A percentile compares a stretch with the other conserved stretches of the same genome.
These are phyloP conservation scores for Pholiota microspora DNA, from an alignment of 768 basidiomycete species.

Conservation along the genomic window DNA sequence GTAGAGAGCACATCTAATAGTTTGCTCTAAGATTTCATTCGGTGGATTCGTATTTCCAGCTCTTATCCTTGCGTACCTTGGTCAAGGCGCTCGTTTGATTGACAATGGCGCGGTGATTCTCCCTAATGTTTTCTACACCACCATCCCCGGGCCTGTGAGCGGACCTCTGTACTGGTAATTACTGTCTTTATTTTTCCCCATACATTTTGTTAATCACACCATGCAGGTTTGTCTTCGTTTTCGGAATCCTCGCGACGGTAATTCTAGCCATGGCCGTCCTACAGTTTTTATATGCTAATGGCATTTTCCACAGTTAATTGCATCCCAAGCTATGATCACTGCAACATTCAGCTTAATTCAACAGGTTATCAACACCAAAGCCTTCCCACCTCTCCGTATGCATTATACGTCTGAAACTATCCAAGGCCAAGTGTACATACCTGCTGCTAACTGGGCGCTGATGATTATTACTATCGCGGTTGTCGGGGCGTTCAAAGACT, in stretches of 20 bases:
- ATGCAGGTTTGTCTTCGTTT: conserved; percentile 56
- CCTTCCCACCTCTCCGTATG: conserved; percentile 57
- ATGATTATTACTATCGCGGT: conserved; percentile 52
- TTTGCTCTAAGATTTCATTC: conserved; percentile 46
- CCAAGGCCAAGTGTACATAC: conserved; percentile 68
- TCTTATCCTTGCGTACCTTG: conserved; percentile 64
- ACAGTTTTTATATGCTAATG: background rate
- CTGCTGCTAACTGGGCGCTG: conserved; percentile 57
- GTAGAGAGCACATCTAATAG: background rate
- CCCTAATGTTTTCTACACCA: conserved; percentile 57
- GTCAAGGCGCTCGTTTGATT: conserved; percentile 67
- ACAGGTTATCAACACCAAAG: conserved; percentile 62
- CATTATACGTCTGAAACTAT: conserved; percentile 57
- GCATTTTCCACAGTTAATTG: conserved; percentile 40
- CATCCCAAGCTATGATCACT: conserved; percentile 69
- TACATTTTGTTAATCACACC: background rate
- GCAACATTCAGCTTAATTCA: conserved; percentile 63
- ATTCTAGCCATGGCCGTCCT: conserved; percentile 12
- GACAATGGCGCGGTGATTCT: conserved; percentile 46
- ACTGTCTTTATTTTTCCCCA: background rate
- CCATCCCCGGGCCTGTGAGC: conserved; percentile 56
- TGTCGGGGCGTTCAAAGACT: conserved; percentile 56
- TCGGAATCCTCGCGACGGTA: conserved; percentile 64
- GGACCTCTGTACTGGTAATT: conserved; percentile 61
- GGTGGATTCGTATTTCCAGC: conserved; percentile 53